A percentile compares a stretch with the other conserved stretches of the same genome.
phyloP scores from a whole-genome alignment of 768 basidiomycete species.

The Pulveroboletus sp. region DNA sequence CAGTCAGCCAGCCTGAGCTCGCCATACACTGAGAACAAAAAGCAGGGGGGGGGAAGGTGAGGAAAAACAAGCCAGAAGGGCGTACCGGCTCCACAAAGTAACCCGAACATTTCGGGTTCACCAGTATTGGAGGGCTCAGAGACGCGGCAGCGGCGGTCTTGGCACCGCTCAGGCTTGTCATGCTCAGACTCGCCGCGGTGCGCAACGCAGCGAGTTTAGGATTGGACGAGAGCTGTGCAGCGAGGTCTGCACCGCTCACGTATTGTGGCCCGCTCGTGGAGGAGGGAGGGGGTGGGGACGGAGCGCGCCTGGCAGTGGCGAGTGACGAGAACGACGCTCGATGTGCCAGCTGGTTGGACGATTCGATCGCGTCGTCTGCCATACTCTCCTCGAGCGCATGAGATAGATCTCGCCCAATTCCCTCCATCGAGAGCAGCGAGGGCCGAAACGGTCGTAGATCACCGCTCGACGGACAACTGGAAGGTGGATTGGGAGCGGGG shows the following conservation, averaged over 20 bases:
- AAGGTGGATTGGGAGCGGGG: neutral
- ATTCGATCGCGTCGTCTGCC: neutral
- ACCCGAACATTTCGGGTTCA: slow-evolving; percentile 85
- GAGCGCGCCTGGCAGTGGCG: slow-evolving; percentile 1
- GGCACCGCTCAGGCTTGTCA: slow-evolving; percentile 24
- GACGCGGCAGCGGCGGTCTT: slow-evolving; percentile 7
- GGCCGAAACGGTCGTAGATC: slow-evolving; percentile 8
- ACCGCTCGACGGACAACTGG: slow-evolving; percentile 10
- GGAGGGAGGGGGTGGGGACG: slow-evolving; percentile 2
- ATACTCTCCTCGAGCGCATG: slow-evolving; percentile 28
- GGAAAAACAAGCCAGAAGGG: neutral
- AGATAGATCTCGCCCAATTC: slow-evolving; percentile 28
- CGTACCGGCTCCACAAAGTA: slow-evolving; percentile 93
- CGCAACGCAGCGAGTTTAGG: slow-evolving; percentile 50
- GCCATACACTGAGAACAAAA: too few species aligned
- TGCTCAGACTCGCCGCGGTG: slow-evolving; percentile 17
- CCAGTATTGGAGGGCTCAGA: slow-evolving; percentile 59
- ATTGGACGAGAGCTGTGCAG: slow-evolving; percentile 40
- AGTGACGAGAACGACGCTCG: neutral
- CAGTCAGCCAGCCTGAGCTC: neutral
- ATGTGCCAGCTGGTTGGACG: neutral
- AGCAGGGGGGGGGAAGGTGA: neutral
- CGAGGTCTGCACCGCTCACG: slow-evolving; percentile 34
- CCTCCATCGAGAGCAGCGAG: slow-evolving; percentile 29
- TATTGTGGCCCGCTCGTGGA: neutral